These are phyloP conservation scores for Warburgia ugandensis DNA, from an alignment of 164 flowering plant species.

Conservation along the genomic window DNA sequence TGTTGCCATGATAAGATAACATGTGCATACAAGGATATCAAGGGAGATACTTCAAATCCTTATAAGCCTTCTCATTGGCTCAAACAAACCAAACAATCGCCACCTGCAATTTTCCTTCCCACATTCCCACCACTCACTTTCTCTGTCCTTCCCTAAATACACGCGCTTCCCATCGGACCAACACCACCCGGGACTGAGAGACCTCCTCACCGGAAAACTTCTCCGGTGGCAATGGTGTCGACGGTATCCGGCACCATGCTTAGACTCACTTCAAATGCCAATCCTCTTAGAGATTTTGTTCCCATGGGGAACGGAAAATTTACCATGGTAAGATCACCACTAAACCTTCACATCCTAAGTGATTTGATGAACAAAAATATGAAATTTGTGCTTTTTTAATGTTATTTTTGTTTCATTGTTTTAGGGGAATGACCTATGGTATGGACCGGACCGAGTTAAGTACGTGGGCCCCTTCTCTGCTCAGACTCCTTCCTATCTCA, in stretches of 20 bases:
- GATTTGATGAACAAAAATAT: neutral
- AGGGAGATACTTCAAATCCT: too few species aligned
- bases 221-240: constrained; percentile 39
- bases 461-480: constrained; percentile 96
- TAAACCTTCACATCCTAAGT: neutral
- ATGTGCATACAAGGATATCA: too few species aligned
- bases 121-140: too few species aligned
- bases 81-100: too few species aligned
- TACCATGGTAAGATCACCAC: constrained; percentile 70
- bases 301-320: constrained; percentile 51
- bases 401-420: neutral
- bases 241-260: constrained; percentile 49
- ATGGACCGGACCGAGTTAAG: constrained; percentile 92
- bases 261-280: constrained; percentile 45
- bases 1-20: too few species aligned
- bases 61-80: too few species aligned
- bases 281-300: constrained; percentile 64
- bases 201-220: too few species aligned
- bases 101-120: too few species aligned
- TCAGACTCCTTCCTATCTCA: constrained; percentile 86
- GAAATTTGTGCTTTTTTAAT: neutral
- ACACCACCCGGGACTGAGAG: too few species aligned
- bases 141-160: too few species aligned
- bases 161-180: too few species aligned
- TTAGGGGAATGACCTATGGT: constrained; percentile 74